These are phyloP conservation scores for Microbotryum lychnidis-dioicae DNA, from an alignment of 1,284 basidiomycete genomes.

Conservation along the genomic window DNA sequence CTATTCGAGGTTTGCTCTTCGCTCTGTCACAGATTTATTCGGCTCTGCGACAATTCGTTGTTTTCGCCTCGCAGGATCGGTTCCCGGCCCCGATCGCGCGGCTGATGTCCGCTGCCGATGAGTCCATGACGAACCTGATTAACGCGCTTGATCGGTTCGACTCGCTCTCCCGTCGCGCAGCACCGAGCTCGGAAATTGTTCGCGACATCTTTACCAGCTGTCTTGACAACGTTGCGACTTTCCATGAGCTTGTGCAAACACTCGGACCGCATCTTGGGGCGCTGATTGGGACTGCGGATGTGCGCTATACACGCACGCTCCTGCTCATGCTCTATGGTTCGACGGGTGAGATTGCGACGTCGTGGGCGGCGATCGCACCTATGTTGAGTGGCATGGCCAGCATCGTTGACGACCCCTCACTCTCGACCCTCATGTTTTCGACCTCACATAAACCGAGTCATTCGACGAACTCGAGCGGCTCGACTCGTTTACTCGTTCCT, in stretches of 20 bases:
- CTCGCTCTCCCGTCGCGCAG: conserved; percentile 58
- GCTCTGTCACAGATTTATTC: conserved; percentile 87
- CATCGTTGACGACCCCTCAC: conserved; percentile 6
- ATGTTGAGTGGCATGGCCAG: conserved; percentile 56
- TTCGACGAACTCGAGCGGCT: conserved; percentile 28
- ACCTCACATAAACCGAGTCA: conserved; percentile 33
- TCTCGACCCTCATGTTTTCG: conserved; percentile 18
- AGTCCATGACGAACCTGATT: conserved; percentile 76
- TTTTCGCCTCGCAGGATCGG: conserved; percentile 78
- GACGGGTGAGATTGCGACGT: conserved; percentile 74
- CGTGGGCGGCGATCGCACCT: conserved; percentile 73
- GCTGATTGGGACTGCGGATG: conserved; percentile 62
- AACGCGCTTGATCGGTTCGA: conserved; percentile 89
- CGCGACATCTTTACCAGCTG: conserved; percentile 73
- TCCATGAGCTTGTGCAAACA: conserved; percentile 59
- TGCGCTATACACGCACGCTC: conserved; percentile 79
- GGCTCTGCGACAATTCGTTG: conserved; percentile 78
- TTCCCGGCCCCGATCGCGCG: conserved; percentile 69
- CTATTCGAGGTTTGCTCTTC: conserved; percentile 83
- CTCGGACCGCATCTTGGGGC: conserved; percentile 33
- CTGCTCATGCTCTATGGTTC: conserved; percentile 83
- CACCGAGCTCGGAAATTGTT: conserved; percentile 65
- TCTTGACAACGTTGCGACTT: conserved; percentile 74
- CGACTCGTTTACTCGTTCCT: conserved; percentile 14
- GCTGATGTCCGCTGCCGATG: conserved; percentile 74